Conservation (phyloP, 305 asterid genomes). For the Fraxinus latifolia region DNA sequence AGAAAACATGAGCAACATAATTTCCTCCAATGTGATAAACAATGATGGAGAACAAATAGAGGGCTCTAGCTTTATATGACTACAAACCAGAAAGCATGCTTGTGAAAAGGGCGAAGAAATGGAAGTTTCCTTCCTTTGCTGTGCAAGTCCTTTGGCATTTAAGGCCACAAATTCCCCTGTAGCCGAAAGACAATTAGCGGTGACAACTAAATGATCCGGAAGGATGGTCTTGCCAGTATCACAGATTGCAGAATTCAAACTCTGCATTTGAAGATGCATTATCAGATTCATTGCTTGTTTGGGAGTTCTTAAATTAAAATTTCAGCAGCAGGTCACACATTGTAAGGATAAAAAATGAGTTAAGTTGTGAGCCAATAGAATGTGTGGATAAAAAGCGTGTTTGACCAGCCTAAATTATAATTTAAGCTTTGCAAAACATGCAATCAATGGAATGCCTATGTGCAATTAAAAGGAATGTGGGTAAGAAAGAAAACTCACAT, state of each 20-base stretch:
- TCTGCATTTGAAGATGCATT: conserved; percentile 46
- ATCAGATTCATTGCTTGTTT: conserved; percentile 16
- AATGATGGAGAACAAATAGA: background rate
- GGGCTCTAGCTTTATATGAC: conserved; percentile 13
- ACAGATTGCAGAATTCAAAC: conserved; percentile 59
- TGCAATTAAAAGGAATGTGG: background rate
- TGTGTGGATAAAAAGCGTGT: background rate
- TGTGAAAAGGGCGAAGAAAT: conserved; percentile 65
- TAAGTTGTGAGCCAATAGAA: background rate
- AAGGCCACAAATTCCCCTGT: conserved; percentile 79
- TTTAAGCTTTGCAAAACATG: background rate
- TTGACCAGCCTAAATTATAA: background rate
- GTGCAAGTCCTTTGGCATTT: conserved; percentile 65
- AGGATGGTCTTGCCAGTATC: conserved; percentile 77
- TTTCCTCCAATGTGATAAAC: conserved; percentile 10
- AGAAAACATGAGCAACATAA: conserved; percentile 10
- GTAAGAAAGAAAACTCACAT: conserved; percentile 48
- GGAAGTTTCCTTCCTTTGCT: conserved; percentile 65
- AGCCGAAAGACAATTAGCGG: conserved; percentile 69
- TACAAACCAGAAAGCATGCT: conserved; percentile 75
- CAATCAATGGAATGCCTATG: background rate
- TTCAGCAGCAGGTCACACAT: background rate
- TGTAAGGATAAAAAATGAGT: background rate
- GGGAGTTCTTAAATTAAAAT: background rate
- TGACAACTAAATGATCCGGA: conserved; percentile 70